Base-by-base conservation (phyloP, 768 basidiomycete genomes). In the Rhodotorula taiwanensis region DNA sequence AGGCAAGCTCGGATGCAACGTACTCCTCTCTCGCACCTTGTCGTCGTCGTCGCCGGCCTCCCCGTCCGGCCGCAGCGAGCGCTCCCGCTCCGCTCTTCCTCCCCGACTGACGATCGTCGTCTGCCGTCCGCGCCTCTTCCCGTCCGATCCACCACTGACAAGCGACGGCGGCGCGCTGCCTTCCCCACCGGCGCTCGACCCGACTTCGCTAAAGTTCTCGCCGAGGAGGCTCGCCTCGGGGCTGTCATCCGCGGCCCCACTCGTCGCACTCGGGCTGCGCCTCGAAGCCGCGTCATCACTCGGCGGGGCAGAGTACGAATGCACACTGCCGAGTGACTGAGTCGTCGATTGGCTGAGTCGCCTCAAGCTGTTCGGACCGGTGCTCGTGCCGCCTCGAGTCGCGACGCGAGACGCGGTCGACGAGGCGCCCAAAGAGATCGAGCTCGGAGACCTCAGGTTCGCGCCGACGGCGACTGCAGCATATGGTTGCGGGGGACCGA, bases 1-100 rank as follows among this genome's bases (percentile, higher is more conserved):
- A 6, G 67, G 67, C 30, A 68, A 42, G 47, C 62, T 64, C 28
- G 67, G 67, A 25, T 68, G 67, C 5, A 52, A 25, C 50, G 49
- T 23, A 3, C 18, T 5, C 44, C 8, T 39, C 31, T 14, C 31
- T 11, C 2, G 30, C 16, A 18, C 14, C 56, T 30, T 1, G 11
- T 1, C 54, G 10, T 7, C 28, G 15, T 47, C 30, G 5, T 30
- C 44, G 6, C 28, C 8, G 34, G 33, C 60, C 16, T 31, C 30
- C 21, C 13, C 30, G 36, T 47, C 16, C 31, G 41, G n/a, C 13
- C 21, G 28, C 27, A n/a, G 33, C 6, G 5, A 4, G n/a, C 28
- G 16, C 6, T 18, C 31, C 14, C 20, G 11, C 27, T 18, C 44
- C 33, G 31, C 33, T 4, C 34, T 31, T 16, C 27, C 30, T 20